Conservation (phyloP, 345 rosid genomes). For the Eucalyptus grandis region DNA sequence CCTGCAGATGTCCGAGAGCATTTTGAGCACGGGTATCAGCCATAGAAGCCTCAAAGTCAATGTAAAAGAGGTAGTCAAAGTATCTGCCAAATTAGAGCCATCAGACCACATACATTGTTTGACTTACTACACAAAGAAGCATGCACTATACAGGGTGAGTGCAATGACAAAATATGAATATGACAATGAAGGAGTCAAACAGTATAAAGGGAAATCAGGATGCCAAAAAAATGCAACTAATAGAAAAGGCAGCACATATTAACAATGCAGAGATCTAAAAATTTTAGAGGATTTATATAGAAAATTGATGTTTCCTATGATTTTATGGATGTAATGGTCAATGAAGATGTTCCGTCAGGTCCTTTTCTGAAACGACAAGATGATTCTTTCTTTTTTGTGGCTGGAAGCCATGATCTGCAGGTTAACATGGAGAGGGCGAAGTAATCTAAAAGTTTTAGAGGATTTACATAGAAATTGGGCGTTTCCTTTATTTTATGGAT, state of each 20-base stretch:
- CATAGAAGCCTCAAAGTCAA: conserved; percentile 56
- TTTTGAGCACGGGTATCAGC: conserved; percentile 46
- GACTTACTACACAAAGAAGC: not conserved
- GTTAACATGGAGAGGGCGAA: not conserved
- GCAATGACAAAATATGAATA: not conserved
- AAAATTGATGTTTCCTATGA: not conserved
- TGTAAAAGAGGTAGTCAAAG: conserved; percentile 40
- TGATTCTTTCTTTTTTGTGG: not conserved
- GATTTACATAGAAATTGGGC: not conserved
- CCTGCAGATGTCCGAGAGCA: conserved; percentile 41
- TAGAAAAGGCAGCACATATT: not conserved
- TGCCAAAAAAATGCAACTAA: not conserved
- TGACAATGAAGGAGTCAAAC: not conserved
- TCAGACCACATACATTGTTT: not conserved
- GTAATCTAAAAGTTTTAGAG: not conserved
- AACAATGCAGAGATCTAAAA: not conserved
- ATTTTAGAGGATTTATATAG: not conserved
- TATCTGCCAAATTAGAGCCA: conserved; percentile 14
- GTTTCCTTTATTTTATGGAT: not conserved
- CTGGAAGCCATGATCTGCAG: not conserved
- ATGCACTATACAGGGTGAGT: not conserved
- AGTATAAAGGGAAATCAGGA: not conserved
- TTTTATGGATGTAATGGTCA: not conserved
- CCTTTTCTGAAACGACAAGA: not conserved
- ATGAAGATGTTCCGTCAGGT: not conserved